phyloP scores from a whole-genome alignment of 805 yeast species.

The Kodamaea laetipori region DNA sequence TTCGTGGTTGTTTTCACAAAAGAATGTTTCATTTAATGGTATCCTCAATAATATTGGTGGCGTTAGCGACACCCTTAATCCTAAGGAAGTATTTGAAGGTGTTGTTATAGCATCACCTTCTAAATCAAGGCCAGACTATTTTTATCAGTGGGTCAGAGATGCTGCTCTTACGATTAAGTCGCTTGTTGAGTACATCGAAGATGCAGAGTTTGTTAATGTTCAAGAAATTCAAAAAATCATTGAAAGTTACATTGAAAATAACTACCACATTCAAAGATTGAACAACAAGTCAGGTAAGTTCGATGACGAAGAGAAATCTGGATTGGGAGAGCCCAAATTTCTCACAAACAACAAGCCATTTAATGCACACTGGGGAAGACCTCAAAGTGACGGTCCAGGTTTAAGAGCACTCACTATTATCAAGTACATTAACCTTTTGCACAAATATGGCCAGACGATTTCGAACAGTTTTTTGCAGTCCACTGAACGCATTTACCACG shows the following conservation, averaged over 20 bases:
- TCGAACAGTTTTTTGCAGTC: constrained; percentile 29
- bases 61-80: constrained; percentile 30
- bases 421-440: constrained; percentile 52
- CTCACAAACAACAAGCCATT: constrained; percentile 65
- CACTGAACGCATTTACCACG: constrained; percentile 46
- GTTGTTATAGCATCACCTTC: constrained; percentile 88
- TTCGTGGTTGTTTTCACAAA: constrained; percentile 29
- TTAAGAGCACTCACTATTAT: constrained; percentile 67
- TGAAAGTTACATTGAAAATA: constrained; percentile 64
- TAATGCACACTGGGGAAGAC: constrained; percentile 82
- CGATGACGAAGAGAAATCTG: constrained; percentile 41
- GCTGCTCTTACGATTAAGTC: constrained; percentile 78
- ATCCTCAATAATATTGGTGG: constrained; percentile 63
- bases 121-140: constrained; percentile 68
- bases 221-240: constrained; percentile 32
- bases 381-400: constrained; percentile 95
- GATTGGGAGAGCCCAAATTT: constrained; percentile 92
- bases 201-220: constrained; percentile 27
- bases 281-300: constrained; percentile 70
- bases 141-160: constrained; percentile 89
- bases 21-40: constrained; percentile 42
- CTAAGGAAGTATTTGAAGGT: constrained; percentile 54
- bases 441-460: constrained; percentile 27
- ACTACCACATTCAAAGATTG: constrained; percentile 61
- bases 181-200: constrained; percentile 56